phyloP scores from a whole-genome alignment of 129 eudicot species.

The Chrysanthemum makinoi region DNA sequence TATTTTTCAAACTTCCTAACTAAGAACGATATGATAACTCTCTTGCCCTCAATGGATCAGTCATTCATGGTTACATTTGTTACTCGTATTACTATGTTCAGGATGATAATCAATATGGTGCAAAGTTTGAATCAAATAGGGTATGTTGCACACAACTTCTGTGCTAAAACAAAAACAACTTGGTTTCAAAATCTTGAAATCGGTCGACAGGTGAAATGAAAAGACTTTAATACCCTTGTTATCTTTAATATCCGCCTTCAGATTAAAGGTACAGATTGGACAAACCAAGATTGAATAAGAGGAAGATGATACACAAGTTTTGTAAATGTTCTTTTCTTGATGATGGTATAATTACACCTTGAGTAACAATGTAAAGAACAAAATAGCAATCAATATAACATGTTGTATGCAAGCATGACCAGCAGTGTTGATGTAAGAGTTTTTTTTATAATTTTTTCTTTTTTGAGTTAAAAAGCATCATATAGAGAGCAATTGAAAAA shows the following conservation, averaged over 20 bases:
- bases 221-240: not conserved
- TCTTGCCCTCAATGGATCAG: not conserved
- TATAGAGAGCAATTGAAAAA: conserved; percentile 15
- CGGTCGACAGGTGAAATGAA: not conserved
- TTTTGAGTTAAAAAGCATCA: not conserved
- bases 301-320: not conserved
- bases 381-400: not conserved
- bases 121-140: not conserved
- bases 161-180: not conserved
- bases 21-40: not conserved
- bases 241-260: not conserved
- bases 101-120: not conserved
- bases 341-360: not conserved
- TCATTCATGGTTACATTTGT: not conserved
- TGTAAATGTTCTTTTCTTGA: no score
- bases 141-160: no score
- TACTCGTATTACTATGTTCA: not conserved
- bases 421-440: not conserved
- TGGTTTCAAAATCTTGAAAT: no score
- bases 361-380: not conserved
- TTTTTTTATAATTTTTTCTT: no score
- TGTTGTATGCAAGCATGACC: no score
- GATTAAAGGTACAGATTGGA: not conserved
- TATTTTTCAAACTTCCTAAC: not conserved
- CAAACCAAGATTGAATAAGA: not conserved